Evolutionary conservation across 345 rosid species (phyloP).

Genomic region (Lagerstroemia speciosa): DNA sequence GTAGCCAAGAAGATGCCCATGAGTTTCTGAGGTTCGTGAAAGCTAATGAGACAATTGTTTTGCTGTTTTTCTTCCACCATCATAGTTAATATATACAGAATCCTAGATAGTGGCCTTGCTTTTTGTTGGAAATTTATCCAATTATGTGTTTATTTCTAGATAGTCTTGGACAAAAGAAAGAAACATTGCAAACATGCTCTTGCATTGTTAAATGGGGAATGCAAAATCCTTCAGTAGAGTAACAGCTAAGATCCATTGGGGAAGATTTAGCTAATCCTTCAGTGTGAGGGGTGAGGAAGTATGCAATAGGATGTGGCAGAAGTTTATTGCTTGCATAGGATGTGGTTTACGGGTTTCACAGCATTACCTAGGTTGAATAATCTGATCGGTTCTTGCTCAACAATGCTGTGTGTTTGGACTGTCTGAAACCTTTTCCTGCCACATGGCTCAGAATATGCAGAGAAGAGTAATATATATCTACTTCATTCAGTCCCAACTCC

Average conservation of each 20-base stretch:
- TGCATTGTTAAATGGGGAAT: background rate
- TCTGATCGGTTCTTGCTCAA: background rate
- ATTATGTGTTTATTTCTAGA: background rate
- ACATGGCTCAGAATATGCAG: background rate
- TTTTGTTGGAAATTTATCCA: background rate
- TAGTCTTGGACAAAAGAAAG: background rate
- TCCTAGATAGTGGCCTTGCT: background rate
- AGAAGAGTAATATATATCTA: background rate
- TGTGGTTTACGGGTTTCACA: background rate
- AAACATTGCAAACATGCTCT: background rate
- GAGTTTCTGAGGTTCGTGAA: conserved; percentile 63
- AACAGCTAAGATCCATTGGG: conserved; percentile 1
- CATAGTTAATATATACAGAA: background rate
- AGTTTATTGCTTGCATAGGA: background rate
- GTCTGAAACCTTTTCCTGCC: background rate
- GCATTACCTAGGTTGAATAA: background rate
- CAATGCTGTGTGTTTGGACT: background rate
- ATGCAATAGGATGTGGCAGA: background rate
- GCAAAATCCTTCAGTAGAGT: background rate
- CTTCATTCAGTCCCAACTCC: background rate
- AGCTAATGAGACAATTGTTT: conserved; percentile 1
- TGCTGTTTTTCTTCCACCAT: background rate
- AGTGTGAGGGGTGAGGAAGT: background rate
- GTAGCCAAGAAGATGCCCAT: conserved; percentile 90
- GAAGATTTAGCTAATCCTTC: background rate